Evolutionary conservation across 345 rosid species (phyloP), one percentile per base, ranked within the genome.

Genomic region (Camelina laxa): DNA sequence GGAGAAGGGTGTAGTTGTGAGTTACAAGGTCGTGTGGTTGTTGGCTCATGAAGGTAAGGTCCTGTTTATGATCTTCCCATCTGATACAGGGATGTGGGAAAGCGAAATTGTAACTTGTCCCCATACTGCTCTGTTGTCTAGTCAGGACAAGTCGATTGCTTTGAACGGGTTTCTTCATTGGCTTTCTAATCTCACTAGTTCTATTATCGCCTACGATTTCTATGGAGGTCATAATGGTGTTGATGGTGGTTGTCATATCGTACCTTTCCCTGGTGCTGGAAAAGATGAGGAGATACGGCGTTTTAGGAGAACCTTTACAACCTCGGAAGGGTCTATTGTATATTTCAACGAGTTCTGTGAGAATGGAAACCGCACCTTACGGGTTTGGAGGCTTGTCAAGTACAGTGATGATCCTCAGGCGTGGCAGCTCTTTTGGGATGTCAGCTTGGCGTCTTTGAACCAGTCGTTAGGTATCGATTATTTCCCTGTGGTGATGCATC

Each of bases 21-120:
- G 73, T 48, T 75, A 75, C 60, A 75, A 75, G 54, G 14, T 67
- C 39, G 78, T 75, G 8, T 66, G 73, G 73, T 39, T 50, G 60
- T 1, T 59, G 14, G 39, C 3, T 16, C 22, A 12, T 56, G 11
- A 0, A 0, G 42, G 4, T 58, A 21, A 24, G 7, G 33, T 67
- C 14, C 30, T 14, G 1, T 67, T 67, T 15, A 9, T 50, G 55
- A 10, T 75, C 12, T 75, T 60, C 27, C 60, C 68, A 0, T 75
- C 73, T 50, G 79, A 67, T 4, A 27, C 79, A 9, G 68, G 73
- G 35, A 39, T 1, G 13, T 75, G 79, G 73, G 19, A 11, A 1
- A 33, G 0, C 0, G 3, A 1, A 6, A 27, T 31, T 35, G 58
- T 56, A 15, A 9, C 15, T 65, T 21, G 57, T 65, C 50, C 13